Percentiles rank a stretch among this genome's conserved stretches.
Conservation (phyloP, 2,329 filamentous ascomycete species). For the Cladophialophora yegresii region DNA sequence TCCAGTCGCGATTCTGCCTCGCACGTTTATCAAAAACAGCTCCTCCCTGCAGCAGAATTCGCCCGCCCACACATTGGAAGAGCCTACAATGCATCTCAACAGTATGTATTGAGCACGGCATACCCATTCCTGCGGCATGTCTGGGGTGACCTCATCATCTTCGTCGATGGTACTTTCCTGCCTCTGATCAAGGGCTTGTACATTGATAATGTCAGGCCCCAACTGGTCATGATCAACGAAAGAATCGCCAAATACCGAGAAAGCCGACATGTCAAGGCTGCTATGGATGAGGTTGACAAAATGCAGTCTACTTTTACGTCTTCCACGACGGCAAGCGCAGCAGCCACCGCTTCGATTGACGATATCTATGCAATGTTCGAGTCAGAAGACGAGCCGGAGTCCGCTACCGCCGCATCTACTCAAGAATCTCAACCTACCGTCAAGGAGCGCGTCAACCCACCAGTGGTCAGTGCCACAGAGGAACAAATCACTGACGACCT, state of each 20-base stretch:
- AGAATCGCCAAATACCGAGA: slow-evolving; percentile 68
- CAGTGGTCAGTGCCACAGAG: slow-evolving; percentile 26
- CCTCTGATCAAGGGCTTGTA: slow-evolving; percentile 80
- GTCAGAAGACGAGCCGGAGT: slow-evolving; percentile 27
- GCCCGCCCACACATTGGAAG: slow-evolving; percentile 72
- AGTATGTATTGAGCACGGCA: slow-evolving; percentile 68
- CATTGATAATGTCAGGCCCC: slow-evolving; percentile 89
- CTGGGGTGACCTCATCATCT: slow-evolving; percentile 68
- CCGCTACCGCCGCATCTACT: slow-evolving; percentile 35
- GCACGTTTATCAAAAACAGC: slow-evolving; percentile 69
- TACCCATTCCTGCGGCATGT: slow-evolving; percentile 72
- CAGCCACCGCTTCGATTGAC: slow-evolving; percentile 14
- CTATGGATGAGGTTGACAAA: slow-evolving; percentile 57
- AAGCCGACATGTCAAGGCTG: slow-evolving; percentile 63
- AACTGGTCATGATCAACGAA: slow-evolving; percentile 88
- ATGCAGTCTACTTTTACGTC: slow-evolving; percentile 39
- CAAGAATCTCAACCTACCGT: slow-evolving; percentile 37
- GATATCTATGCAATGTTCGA: slow-evolving; percentile 34
- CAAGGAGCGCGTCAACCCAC: slow-evolving; percentile 15
- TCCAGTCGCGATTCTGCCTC: slow-evolving; percentile 63
- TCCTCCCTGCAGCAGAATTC: slow-evolving; percentile 75
- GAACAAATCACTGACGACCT: slow-evolving; percentile 77
- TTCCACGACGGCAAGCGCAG: slow-evolving; percentile 20
- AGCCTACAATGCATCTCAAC: slow-evolving; percentile 66
- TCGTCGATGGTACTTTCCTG: slow-evolving; percentile 76